Evolutionary conservation across 495 filamentous ascomycete species (phyloP), one percentile per base, ranked within the genome.

Genomic region (Talaromyces proteolyticus): DNA sequence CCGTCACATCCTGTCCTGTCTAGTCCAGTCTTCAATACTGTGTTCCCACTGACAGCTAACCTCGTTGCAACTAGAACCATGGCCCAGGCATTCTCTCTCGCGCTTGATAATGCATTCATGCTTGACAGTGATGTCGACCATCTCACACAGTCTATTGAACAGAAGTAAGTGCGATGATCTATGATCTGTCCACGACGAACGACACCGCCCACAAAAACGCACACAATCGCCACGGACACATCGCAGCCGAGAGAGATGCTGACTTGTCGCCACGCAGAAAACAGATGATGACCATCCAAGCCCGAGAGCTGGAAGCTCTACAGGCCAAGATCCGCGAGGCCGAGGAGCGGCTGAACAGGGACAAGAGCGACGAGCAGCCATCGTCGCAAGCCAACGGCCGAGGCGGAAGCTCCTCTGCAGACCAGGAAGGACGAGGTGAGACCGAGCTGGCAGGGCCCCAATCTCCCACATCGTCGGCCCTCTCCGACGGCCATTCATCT

Each of bases 71-170:
- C 14, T 36, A 96, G 91, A 51, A 92, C 88, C 49, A 83, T 95
- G 65, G 91, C 91, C 20, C 84, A 85, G 49, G 86, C 83, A 49
- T 96, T 97, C 74, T 89, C 89, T 24, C 72, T 84, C 20, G 87
- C 88, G 60, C 77, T 97, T 47, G 87, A 94, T 69, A 87, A 90
- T 64, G 84, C 91, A 53, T 97, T 97, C 66, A 78, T 84, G 56
- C 82, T 93, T 57, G 86, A 95, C 56, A 87, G 84, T 59, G 82
- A 81, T 55, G 69, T 96, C 52, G 82, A 87, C 57, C 78, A 88
- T 51, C 77, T 97, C 19, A 80, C 85, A 49, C 78, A 85, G 57
- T 81, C 83, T 49, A 81, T 95, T 39, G 83, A 94, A 62, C 82
- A 89, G 65, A 92, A 91, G 91, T 97, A 76, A 62, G 85, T 63